These are phyloP conservation scores for Coleophoma crateriformis DNA, from an alignment of 2,329 filamentous ascomycete genomes.

Conservation along the genomic window DNA sequence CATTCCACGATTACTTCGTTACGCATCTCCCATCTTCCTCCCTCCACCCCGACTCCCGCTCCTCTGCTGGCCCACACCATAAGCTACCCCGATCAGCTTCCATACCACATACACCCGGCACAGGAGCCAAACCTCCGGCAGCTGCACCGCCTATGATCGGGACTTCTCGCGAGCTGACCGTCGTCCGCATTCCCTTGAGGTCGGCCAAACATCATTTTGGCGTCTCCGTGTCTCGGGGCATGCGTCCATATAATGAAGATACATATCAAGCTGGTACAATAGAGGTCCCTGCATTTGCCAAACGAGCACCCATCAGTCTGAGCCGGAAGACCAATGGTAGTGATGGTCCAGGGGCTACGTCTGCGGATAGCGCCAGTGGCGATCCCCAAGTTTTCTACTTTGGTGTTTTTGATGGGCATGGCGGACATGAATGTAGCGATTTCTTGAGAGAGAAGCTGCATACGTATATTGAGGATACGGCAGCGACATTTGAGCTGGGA, in stretches of 20 bases:
- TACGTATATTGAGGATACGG: slow-evolving; percentile 80
- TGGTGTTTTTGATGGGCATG: slow-evolving; percentile 93
- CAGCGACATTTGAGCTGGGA: slow-evolving; percentile 67
- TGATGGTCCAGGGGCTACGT: slow-evolving; percentile 50
- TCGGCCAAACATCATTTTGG: slow-evolving; percentile 97
- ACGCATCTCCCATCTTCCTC: slow-evolving; percentile 93
- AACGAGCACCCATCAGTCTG: slow-evolving; percentile 64
- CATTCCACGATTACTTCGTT: slow-evolving; percentile 95
- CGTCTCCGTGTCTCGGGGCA: slow-evolving; percentile 70
- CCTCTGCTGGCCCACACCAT: slow-evolving; percentile 62
- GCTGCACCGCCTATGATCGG: slow-evolving; percentile 55
- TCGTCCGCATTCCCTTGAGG: slow-evolving; percentile 88
- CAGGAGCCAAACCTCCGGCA: slow-evolving; percentile 45
- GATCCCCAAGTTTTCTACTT: slow-evolving; percentile 98
- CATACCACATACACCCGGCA: slow-evolving; percentile 62
- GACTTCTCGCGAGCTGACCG: slow-evolving; percentile 71
- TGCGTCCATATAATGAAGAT: slow-evolving; percentile 87
- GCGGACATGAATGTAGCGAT: slow-evolving; percentile 80
- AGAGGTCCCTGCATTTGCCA: slow-evolving; percentile 88
- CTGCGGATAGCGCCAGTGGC: slow-evolving; percentile 71
- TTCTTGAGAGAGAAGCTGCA: slow-evolving; percentile 83
- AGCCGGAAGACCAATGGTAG: slow-evolving; percentile 12
- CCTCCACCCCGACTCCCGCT: slow-evolving; percentile 77
- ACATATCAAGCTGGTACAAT: slow-evolving; percentile 91
- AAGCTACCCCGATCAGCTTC: slow-evolving; percentile 83